Evolutionary conservation across 2,329 filamentous ascomycete species (phyloP).

Genomic region (Colletotrichum eremochloae): DNA sequence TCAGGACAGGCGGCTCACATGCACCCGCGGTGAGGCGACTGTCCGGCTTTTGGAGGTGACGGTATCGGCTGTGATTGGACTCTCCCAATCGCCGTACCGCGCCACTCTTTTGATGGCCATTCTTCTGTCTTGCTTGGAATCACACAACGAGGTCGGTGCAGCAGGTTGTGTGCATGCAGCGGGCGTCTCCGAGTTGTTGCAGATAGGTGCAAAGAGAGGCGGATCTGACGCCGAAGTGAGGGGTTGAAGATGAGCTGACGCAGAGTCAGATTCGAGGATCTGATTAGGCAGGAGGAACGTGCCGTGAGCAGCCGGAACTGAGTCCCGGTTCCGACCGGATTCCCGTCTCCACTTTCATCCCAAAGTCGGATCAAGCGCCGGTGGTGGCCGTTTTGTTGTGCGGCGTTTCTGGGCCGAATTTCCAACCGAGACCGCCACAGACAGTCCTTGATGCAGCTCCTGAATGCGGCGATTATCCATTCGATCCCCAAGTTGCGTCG

Average conservation of each 20-base stretch:
- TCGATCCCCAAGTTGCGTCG: not conserved
- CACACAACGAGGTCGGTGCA: too few relatives aligned
- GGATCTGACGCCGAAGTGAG: not conserved
- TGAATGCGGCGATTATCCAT: not conserved
- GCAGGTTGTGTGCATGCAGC: too few relatives aligned
- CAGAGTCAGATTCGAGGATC: not conserved
- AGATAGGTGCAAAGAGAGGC: not conserved
- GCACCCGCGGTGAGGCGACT: conserved; percentile 53
- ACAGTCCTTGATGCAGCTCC: too few relatives aligned
- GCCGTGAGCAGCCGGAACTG: conserved; percentile 3
- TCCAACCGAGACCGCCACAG: not conserved
- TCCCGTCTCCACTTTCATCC: not conserved
- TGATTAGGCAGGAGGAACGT: not conserved
- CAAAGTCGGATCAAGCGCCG: not conserved
- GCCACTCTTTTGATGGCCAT: conserved; percentile 48
- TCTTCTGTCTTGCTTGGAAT: conserved; percentile 17
- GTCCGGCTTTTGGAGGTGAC: conserved; percentile 52
- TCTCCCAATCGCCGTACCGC: conserved; percentile 57
- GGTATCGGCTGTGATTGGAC: conserved; percentile 54
- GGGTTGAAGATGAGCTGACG: not conserved
- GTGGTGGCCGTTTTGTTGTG: not conserved
- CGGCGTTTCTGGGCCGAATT: not conserved
- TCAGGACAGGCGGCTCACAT: conserved; percentile 46
- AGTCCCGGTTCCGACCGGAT: conserved; percentile 5
- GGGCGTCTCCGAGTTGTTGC: not conserved